Percentiles rank a stretch among this genome's conserved stretches.
These are phyloP conservation scores for Iberis amara DNA, from an alignment of 441 rosid genomes.

Conservation along the genomic window DNA sequence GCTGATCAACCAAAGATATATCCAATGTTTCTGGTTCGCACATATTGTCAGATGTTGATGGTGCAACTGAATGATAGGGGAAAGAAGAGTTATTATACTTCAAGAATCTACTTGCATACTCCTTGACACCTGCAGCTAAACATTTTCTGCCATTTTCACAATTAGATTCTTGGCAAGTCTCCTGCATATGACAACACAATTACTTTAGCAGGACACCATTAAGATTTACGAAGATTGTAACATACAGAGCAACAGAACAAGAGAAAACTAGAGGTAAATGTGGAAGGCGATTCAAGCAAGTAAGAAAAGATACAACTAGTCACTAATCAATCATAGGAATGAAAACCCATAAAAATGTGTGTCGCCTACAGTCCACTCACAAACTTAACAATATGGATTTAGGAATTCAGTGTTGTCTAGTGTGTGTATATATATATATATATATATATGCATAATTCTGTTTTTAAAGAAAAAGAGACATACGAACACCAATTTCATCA, in stretches of 20 bases:
- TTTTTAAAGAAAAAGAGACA: neutral
- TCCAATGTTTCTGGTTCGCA: constrained; percentile 48
- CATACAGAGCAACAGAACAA: constrained; percentile 5
- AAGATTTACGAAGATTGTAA: neutral
- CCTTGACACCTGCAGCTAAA: constrained; percentile 37
- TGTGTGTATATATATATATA: too few species aligned
- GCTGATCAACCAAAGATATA: constrained; percentile 61
- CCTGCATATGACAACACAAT: constrained; percentile 41
- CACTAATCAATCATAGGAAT: neutral
- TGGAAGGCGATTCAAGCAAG: constrained; percentile 2
- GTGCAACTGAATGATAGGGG: constrained; percentile 58
- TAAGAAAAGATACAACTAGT: neutral
- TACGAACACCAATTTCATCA: neutral
- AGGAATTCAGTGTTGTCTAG: neutral
- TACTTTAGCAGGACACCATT: neutral
- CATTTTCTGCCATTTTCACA: constrained; percentile 36
- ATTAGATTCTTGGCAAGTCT: constrained; percentile 32
- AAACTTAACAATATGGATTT: neutral
- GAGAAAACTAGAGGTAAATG: neutral
- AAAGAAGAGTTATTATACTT: constrained; percentile 38
- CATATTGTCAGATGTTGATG: constrained; percentile 54
- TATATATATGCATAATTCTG: neutral
- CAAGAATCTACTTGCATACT: constrained; percentile 74
- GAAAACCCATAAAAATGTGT: neutral
- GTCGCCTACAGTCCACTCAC: neutral